Evolutionary conservation across 1,139 yeast species (phyloP), one percentile per base, ranked within the genome.

Genomic region (Saccharomyces uvarum): DNA sequence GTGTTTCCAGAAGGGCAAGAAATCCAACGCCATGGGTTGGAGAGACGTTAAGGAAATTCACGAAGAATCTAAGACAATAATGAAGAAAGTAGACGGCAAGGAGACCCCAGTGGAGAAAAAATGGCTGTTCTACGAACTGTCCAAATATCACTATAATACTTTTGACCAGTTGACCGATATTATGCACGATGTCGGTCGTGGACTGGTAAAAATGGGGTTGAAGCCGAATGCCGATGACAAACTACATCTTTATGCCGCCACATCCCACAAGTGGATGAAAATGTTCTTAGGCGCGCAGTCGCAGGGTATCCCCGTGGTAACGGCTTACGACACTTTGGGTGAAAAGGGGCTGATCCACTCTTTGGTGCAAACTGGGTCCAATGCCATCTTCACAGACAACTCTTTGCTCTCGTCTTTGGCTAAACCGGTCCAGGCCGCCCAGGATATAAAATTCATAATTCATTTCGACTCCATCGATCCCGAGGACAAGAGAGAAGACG

Each of bases 261-360:
- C 97, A 24, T 86, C 96, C 29, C 86, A 83, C 55, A 82, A 81
- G 67, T 93, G 99, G 99, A 80, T 93, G 86, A 87, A 88, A 73
- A 80, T 88, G 48, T 93, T 84, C 61, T 71, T 89, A 59, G 96
- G 93, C 16, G 77, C 88, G 52, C 80, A 82, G 63, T 76, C 89
- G 56, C 97, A 90, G 72, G 75, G 81, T 53, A 84, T 95, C 58
- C 88, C 99, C 28, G 80, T 88, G 59, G 99, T 90, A 46, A 95
- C 99, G 27, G 99, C 99, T 47, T 93, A 93, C 71, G 99, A 93
- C 71, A 91, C 99, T 48, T 78, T 93, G 61, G 99, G 99, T 56
- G 96, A 90, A 71, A 80, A 81, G 47, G 99, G 99, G 29, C 78
- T 93, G 68, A 86, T 86, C 57, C 96, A 88, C 71, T 89, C 97